Evolutionary conservation across 495 filamentous ascomycete genomes (phyloP).

Genomic region (Staphylotrichum longicolle): DNA sequence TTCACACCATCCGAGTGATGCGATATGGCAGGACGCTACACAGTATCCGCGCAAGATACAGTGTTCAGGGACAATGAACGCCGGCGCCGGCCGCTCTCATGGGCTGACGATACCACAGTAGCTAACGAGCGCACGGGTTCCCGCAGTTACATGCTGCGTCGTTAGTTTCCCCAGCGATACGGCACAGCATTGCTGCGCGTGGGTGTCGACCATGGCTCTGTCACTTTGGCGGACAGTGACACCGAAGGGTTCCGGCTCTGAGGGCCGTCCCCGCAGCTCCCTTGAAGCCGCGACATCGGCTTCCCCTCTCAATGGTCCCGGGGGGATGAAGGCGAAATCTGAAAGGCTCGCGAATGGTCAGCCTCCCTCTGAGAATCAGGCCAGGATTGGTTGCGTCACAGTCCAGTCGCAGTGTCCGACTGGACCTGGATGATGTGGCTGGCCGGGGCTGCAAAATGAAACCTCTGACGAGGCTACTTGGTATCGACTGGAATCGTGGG

Average conservation of each 20-base stretch:
- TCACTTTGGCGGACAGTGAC: conserved; percentile 4
- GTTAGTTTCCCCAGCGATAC: conserved; percentile 9
- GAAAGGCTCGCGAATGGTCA: conserved; percentile 28
- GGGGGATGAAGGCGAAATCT: conserved; percentile 14
- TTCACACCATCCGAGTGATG: too few species aligned
- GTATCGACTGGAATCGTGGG: conserved; percentile 12
- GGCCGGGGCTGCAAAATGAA: conserved; percentile 10
- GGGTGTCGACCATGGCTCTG: conserved; percentile 1
- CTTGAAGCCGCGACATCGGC: background rate
- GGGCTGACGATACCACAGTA: too few species aligned
- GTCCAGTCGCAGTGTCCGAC: conserved; percentile 23
- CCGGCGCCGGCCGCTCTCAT: conserved; percentile 5
- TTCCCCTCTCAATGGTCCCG: background rate
- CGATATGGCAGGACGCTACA: background rate
- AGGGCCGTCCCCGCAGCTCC: background rate
- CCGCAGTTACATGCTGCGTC: background rate
- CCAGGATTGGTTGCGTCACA: conserved; percentile 35
- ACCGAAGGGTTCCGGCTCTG: background rate
- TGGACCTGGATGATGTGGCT: conserved; percentile 22
- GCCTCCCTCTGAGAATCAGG: conserved; percentile 4
- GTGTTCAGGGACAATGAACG: conserved; percentile 20
- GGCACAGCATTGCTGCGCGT: conserved; percentile 14
- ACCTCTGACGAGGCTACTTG: background rate
- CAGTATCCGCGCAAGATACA: conserved; percentile 24
- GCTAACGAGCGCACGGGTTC: conserved; percentile 2